phyloP scores from a whole-genome alignment of 495 filamentous ascomycete genomes.

The Cetradonia linearis region DNA sequence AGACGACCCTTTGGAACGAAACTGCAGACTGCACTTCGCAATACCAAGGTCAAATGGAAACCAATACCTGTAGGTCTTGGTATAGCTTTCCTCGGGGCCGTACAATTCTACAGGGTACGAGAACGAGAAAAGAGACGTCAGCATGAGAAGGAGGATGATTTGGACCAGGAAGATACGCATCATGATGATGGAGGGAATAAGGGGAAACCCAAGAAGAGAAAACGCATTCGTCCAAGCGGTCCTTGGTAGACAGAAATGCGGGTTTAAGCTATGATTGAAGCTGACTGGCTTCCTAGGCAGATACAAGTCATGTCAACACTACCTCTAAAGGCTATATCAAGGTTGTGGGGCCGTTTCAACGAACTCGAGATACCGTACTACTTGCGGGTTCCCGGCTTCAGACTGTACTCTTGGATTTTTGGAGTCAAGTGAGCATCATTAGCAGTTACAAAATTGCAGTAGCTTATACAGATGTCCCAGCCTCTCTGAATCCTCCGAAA shows the following conservation, averaged over 20 bases:
- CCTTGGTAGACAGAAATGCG: slow-evolving; percentile 54
- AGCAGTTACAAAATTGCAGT: neutral
- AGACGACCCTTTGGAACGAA: slow-evolving; percentile 54
- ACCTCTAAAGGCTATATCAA: slow-evolving; percentile 84
- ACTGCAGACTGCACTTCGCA: slow-evolving; percentile 50
- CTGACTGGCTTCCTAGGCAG: slow-evolving; percentile 45
- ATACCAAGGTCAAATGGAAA: slow-evolving; percentile 85
- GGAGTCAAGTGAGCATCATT: slow-evolving; percentile 63
- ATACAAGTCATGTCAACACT: slow-evolving; percentile 94
- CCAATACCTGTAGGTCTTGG: slow-evolving; percentile 90
- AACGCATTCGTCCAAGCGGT: slow-evolving; percentile 69
- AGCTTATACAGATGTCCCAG: slow-evolving; percentile 28
- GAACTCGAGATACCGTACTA: slow-evolving; percentile 84
- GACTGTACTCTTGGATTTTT: slow-evolving; percentile 83
- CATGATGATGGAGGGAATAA: slow-evolving; percentile 18
- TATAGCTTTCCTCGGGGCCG: slow-evolving; percentile 72
- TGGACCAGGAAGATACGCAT: slow-evolving; percentile 14
- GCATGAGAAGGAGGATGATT: slow-evolving; percentile 42
- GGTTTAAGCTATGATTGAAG: slow-evolving; percentile 5
- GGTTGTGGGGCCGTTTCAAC: slow-evolving; percentile 92
- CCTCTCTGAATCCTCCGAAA: slow-evolving; percentile 75
- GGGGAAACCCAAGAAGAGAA: slow-evolving; percentile 50
- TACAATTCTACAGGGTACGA: slow-evolving; percentile 72
- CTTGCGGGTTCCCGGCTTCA: slow-evolving; percentile 88
- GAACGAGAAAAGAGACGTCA: slow-evolving; percentile 42